Evolutionary conservation across 2,329 filamentous ascomycete genomes (phyloP), one percentile per base, ranked within the genome.

Genomic region (Pseudogymnoascus sp.): DNA sequence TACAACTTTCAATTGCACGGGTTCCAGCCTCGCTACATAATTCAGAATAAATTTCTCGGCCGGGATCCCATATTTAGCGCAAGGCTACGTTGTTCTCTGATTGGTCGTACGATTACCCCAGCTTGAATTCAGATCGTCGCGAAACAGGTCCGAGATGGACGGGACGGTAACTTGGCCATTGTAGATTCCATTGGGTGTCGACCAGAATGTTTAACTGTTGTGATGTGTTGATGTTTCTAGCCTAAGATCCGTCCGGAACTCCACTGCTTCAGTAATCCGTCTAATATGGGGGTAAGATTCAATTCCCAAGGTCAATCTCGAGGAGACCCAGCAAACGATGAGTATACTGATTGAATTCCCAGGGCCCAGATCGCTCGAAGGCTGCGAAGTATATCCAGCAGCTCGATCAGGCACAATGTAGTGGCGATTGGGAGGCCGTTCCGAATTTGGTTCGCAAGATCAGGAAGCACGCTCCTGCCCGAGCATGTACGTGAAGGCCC

Each of bases 391-490:
- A 97, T 76, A 82, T 96, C 68, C 82, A 84, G 72, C 85, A 86
- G 75, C 84, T 99, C 71, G 90, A 97, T 74, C 83, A 87, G 68
- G 92, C 91, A 67, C 88, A 94, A 71, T 96, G 91, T 75, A 87
- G 93, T 70, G 92, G 89, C 60, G 87, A 87, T 74, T 99, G 94
- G 94, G 81, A 86, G 67, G 85, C 89, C 31, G 83, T 97, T 31
- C 90, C 90, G 27, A 93, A 97, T 77, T 82, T 96, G 66, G 87
- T 94, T 70, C 86, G 93, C 73, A 99, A 99, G 77, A 83, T 97
- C 71, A 89, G 88, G 71, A 97, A 99, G 76, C 93, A 99, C 82
- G 90, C 92, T 69, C 88, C 92, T 40, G 84, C 89, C 64, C 85
- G 90, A 74, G 84, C 84, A 76, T 96, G 93, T 97, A 87, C 69